phyloP scores from a whole-genome alignment of 164 flowering plant species.

The Vitis riparia region DNA sequence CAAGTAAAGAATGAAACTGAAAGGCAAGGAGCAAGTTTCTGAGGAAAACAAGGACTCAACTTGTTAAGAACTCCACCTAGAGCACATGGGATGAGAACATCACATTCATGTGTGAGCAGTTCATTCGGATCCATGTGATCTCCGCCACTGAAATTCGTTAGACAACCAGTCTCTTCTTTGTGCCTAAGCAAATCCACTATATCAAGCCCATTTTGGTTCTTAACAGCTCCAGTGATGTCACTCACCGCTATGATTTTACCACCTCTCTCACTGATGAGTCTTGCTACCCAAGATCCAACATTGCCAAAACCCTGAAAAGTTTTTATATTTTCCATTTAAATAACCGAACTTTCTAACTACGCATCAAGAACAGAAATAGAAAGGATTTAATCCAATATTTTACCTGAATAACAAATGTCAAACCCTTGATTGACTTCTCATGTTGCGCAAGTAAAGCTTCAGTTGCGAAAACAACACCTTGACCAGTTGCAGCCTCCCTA shows the following conservation, averaged over 20 bases:
- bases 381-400: neutral
- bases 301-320: constrained; percentile 71
- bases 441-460: constrained; percentile 77
- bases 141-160: constrained; percentile 55
- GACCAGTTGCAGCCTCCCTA: constrained; percentile 88
- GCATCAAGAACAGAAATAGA: neutral
- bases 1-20: neutral
- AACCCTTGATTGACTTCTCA: constrained; percentile 55
- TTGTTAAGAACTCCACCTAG: constrained; percentile 80
- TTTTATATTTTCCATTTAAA: too few species aligned
- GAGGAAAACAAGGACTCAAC: constrained; percentile 28
- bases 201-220: constrained; percentile 61
- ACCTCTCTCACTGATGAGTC: constrained; percentile 67
- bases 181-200: constrained; percentile 52
- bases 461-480: constrained; percentile 77
- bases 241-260: constrained; percentile 78
- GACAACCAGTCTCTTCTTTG: constrained; percentile 42
- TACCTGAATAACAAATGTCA: constrained; percentile 52
- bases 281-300: constrained; percentile 85
- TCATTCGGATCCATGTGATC: constrained; percentile 56
- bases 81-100: constrained; percentile 86
- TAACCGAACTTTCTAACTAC: neutral
- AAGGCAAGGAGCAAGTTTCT: neutral
- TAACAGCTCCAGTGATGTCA: constrained; percentile 70
- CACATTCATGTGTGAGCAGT: constrained; percentile 74